A percentile compares a stretch with the other conserved stretches of the same genome.
Conservation (phyloP, 2,329 filamentous ascomycete genomes). For the Diaporthe caulivora region DNA sequence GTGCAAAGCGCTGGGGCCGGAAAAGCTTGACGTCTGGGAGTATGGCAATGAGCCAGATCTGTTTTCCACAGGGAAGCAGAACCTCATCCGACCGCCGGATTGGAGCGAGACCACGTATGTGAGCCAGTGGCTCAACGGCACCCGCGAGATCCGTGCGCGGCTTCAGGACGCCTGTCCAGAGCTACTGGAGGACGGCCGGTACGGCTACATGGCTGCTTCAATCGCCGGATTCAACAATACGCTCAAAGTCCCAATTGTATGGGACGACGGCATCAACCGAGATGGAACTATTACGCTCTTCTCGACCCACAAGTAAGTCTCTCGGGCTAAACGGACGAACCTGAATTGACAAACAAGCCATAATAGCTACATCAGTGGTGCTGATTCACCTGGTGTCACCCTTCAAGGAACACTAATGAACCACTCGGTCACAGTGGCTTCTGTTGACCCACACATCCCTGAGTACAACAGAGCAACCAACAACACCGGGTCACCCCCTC, state of each 20-base stretch:
- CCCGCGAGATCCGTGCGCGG: slow-evolving; percentile 59
- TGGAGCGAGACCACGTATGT: slow-evolving; percentile 70
- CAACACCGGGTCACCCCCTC: slow-evolving; percentile 54
- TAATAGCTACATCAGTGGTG: slow-evolving; percentile 71
- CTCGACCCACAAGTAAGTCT: slow-evolving; percentile 69
- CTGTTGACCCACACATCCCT: slow-evolving; percentile 61
- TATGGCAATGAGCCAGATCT: slow-evolving; percentile 76
- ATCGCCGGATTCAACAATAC: slow-evolving; percentile 66
- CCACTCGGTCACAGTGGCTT: slow-evolving; percentile 65
- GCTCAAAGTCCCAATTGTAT: slow-evolving; percentile 63
- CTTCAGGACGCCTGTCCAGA: slow-evolving; percentile 64
- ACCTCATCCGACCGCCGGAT: slow-evolving; percentile 60
- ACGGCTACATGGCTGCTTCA: slow-evolving; percentile 69
- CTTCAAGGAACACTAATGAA: slow-evolving; percentile 74
- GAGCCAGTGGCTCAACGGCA: slow-evolving; percentile 69
- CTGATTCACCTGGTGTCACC: slow-evolving; percentile 70
- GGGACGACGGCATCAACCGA: slow-evolving; percentile 64
- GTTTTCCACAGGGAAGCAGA: slow-evolving; percentile 64
- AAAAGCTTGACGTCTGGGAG: slow-evolving; percentile 68
- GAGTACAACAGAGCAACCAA: slow-evolving; percentile 58
- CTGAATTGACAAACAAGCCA: slow-evolving; percentile 19
- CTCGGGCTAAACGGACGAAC: not conserved
- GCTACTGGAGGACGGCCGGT: slow-evolving; percentile 53
- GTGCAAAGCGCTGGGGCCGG: slow-evolving; percentile 66
- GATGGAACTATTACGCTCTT: slow-evolving; percentile 64